These are phyloP conservation scores for Xanthoparmelia taractica DNA, from an alignment of 495 filamentous ascomycete species.

Conservation along the genomic window DNA sequence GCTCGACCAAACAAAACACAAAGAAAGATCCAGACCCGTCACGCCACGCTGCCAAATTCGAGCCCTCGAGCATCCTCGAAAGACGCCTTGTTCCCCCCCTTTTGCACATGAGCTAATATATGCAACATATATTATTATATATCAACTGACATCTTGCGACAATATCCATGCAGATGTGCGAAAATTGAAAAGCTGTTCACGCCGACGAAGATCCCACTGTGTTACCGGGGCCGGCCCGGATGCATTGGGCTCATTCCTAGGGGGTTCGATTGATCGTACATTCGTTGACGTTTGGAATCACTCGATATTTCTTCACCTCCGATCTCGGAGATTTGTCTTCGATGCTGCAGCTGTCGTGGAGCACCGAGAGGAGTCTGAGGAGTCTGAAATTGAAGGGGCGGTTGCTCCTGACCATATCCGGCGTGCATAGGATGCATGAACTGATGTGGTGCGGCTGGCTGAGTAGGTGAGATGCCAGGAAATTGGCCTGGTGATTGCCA, in stretches of 20 bases:
- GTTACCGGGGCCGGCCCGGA: slow-evolving; percentile 24
- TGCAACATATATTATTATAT: neutral
- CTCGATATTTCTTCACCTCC: slow-evolving; percentile 47
- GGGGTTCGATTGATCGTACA: slow-evolving; percentile 48
- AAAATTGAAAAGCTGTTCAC: neutral
- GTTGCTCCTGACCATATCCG: slow-evolving; percentile 45
- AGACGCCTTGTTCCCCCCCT: neutral
- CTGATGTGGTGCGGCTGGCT: slow-evolving; percentile 40
- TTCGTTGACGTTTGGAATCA: slow-evolving; percentile 54
- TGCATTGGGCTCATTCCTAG: slow-evolving; percentile 40
- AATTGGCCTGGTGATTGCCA: slow-evolving; percentile 72
- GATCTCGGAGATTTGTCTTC: slow-evolving; percentile 63
- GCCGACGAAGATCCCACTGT: neutral
- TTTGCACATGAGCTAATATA: slow-evolving; percentile 8
- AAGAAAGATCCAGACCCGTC: neutral
- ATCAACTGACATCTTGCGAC: neutral
- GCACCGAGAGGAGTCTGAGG: slow-evolving; percentile 44
- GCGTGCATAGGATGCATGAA: slow-evolving; percentile 42
- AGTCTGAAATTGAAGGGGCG: slow-evolving; percentile 45
- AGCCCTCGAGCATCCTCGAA: neutral
- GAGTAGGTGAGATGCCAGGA: slow-evolving; percentile 54
- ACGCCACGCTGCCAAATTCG: slow-evolving; percentile 5
- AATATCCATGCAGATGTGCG: neutral
- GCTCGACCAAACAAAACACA: neutral
- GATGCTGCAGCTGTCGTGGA: slow-evolving; percentile 41